A percentile compares a stretch with the other conserved stretches of the same genome.
Conservation (phyloP, 2,329 filamentous ascomycete genomes). For the Paecilomyces sp. region DNA sequence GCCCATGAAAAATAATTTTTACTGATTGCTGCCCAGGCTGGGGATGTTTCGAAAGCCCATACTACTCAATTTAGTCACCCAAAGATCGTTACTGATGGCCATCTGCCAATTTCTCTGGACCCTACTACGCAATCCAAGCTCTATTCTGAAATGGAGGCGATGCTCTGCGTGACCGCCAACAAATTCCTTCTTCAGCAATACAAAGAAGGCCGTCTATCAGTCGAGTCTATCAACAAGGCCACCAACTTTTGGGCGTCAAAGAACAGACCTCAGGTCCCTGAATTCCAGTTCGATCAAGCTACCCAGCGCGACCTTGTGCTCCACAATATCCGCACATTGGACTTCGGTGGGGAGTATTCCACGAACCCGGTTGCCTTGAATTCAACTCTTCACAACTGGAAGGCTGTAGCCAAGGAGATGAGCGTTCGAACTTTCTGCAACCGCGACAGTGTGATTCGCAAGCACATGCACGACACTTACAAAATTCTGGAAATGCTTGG, state of each 20-base stretch:
- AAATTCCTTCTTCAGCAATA: slow-evolving; percentile 38
- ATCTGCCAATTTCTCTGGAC: slow-evolving; percentile 32
- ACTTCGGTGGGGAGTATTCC: slow-evolving; percentile 38
- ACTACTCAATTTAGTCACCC: slow-evolving; percentile 4
- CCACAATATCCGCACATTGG: slow-evolving; percentile 38
- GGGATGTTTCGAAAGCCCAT: slow-evolving; percentile 17
- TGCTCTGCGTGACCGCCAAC: slow-evolving; percentile 39
- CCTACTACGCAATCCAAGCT: slow-evolving; percentile 35
- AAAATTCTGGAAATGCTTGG: slow-evolving; percentile 45
- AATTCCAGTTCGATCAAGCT: slow-evolving; percentile 47
- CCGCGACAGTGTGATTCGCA: slow-evolving; percentile 42
- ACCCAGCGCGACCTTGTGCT: slow-evolving; percentile 44
- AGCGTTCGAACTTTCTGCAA: slow-evolving; percentile 44
- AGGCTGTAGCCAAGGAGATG: slow-evolving; percentile 40
- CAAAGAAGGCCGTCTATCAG: slow-evolving; percentile 28
- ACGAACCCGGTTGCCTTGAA: slow-evolving; percentile 31
- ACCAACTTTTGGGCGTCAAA: slow-evolving; percentile 37
- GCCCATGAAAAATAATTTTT: background rate
- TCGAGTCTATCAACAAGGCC: slow-evolving; percentile 32
- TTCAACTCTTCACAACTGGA: slow-evolving; percentile 46
- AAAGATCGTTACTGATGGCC: slow-evolving; percentile 15
- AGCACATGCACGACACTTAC: slow-evolving; percentile 43
- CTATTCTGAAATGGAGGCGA: slow-evolving; percentile 39
- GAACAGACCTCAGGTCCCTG: slow-evolving; percentile 41
- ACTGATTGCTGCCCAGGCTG: slow-evolving; percentile 12